Base-by-base conservation (phyloP, 768 basidiomycete genomes). In the Artomyces pyxidatus region DNA sequence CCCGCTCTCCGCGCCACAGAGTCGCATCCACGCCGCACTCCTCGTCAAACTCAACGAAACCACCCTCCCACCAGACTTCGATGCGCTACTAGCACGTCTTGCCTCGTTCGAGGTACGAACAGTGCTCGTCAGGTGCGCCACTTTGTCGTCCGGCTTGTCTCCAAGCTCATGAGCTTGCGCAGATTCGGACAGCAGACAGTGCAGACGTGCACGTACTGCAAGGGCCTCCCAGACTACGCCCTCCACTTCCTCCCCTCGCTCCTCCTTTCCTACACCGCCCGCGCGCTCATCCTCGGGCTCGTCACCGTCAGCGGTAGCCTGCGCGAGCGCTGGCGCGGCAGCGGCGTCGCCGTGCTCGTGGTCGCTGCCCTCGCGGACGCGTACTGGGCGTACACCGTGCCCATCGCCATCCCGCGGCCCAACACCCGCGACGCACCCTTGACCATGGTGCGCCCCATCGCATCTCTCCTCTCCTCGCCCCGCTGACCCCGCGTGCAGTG, bases 141-240 rank as follows among this genome's bases (percentile, higher is more conserved):
- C 12, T 6, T 30, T 11, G 25, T 14, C 19, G 32, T 27, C n/a
- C 7, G 4, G 1, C 17, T 4, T 23, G 4, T 42, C 30, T 22
- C 7, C 11, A 21, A 25, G 19, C 27, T 3, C 6, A 14, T 14
- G n/a, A 19, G 25, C 45, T 4, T 23, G n/a, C 12, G 4, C 37
- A 57, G 55, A 14, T 57, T 42, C 37, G 55, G 55, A 26, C 56
- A 54, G 19, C 39, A 44, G 8, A 29, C 41, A 16, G 25, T 57
- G 4, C 56, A 57, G 39, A 55, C 49, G 9, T 56, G 55, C 28
- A 9, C 52, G 17, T 48, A 56, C 23, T 56, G 55, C 17, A 21
- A 37, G 7, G 30, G 42, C 1, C 17, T 50, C 12, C 25, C 42
- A 9, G 53, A 57, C 28, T 57, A 51, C 6, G 53, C 50, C n/a